These are phyloP conservation scores for Caloboletus inedulis DNA, from an alignment of 1,284 basidiomycete genomes.

Conservation along the genomic window DNA sequence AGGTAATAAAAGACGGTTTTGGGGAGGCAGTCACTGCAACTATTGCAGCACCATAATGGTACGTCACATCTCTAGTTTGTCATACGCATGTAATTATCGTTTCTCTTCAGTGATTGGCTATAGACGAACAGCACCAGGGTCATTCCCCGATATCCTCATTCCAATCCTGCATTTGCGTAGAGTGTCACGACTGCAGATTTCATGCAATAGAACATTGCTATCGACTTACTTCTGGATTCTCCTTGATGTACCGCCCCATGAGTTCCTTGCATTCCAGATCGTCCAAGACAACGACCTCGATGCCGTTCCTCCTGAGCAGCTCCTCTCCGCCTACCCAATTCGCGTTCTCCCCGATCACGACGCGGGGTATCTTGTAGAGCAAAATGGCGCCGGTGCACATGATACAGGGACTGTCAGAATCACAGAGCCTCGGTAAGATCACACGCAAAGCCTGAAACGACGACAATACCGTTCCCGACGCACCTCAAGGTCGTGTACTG, in stretches of 20 bases:
- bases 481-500: conserved; percentile 52
- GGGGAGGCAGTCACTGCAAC: conserved; percentile 25
- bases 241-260: conserved; percentile 48
- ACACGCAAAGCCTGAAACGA: background rate
- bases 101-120: conserved; percentile 2
- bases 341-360: conserved; percentile 58
- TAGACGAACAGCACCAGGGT: conserved; percentile 8
- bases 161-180: conserved; percentile 43
- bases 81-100: background rate
- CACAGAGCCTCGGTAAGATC: background rate
- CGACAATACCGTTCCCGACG: background rate
- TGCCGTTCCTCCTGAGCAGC: conserved; percentile 45
- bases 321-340: conserved; percentile 52
- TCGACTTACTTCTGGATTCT: conserved; percentile 47
- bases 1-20: conserved; percentile 42
- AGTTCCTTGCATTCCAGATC: conserved; percentile 44
- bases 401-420: conserved; percentile 46
- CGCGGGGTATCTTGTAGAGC: conserved; percentile 56
- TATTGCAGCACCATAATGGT: conserved; percentile 21
- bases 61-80: background rate
- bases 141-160: conserved; percentile 56
- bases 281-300: conserved; percentile 52
- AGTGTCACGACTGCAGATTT: conserved; percentile 3
- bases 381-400: conserved; percentile 63
- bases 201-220: conserved; percentile 7